A percentile compares a stretch with the other conserved stretches of the same genome.
phyloP scores from a whole-genome alignment of 106 monocot species.

The Platanthera zijinensis region DNA sequence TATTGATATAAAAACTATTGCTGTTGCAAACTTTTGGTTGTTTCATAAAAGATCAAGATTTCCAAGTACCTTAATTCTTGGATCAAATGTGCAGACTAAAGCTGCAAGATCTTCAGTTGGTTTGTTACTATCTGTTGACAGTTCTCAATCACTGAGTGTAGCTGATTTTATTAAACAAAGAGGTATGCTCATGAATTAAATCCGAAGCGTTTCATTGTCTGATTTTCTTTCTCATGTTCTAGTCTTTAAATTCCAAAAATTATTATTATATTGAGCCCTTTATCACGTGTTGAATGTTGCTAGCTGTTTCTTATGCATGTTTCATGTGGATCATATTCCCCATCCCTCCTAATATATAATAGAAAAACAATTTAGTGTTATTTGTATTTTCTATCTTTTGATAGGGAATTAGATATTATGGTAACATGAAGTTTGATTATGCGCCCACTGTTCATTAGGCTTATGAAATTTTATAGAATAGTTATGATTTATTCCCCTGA shows the following conservation, averaged over 20 bases:
- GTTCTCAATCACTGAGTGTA: conserved; percentile 56
- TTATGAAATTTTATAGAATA: neutral
- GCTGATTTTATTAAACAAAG: conserved; percentile 67
- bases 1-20: neutral
- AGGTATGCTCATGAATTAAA: conserved; percentile 35
- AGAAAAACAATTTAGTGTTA: neutral
- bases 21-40: neutral
- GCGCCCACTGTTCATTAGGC: neutral
- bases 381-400: too few relatives aligned
- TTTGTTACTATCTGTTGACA: conserved; percentile 54
- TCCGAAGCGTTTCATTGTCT: neutral
- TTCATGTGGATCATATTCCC: neutral
- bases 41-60: neutral
- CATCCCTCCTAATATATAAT: neutral
- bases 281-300: neutral
- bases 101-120: conserved; percentile 78
- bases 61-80: neutral
- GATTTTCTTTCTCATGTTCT: neutral
- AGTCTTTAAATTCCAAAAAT: neutral
- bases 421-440: neutral
- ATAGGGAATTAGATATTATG: neutral
- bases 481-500: neutral
- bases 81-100: conserved; percentile 52
- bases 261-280: neutral
- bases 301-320: neutral